Conservation (phyloP, 768 basidiomycete genomes). For the Auricularia heimuer region DNA sequence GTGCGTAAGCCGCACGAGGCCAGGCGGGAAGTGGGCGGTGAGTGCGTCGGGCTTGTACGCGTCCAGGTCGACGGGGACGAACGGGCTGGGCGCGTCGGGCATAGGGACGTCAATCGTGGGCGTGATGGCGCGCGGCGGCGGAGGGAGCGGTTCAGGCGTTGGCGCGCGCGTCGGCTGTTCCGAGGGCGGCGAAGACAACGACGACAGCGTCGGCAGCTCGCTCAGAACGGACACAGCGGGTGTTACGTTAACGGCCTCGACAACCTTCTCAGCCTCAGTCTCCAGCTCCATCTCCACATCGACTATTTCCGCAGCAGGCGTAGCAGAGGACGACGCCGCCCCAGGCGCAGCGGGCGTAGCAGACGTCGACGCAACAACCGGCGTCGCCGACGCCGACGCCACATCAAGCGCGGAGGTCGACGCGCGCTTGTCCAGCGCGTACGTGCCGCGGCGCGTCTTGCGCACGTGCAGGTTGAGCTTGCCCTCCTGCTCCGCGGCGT, state of each 20-base stretch:
- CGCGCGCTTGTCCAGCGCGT: slow-evolving; percentile 36
- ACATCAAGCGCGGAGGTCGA: neutral
- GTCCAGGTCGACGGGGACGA: neutral
- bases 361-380: neutral
- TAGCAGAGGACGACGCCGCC: too few species aligned
- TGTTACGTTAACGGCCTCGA: slow-evolving; percentile 35
- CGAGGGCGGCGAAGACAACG: slow-evolving; percentile 19
- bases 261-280: slow-evolving; percentile 39
- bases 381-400: neutral
- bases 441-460: slow-evolving; percentile 72
- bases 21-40: neutral
- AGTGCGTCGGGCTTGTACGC: neutral
- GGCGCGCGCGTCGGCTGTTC: slow-evolving; percentile 28
- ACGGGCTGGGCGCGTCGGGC: neutral
- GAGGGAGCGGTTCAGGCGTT: slow-evolving; percentile 32
- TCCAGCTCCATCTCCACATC: slow-evolving; percentile 48
- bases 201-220: slow-evolving; percentile 16
- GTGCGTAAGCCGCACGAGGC: neutral
- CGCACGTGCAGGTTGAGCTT: slow-evolving; percentile 65
- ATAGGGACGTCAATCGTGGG: slow-evolving; percentile 14
- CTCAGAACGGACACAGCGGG: slow-evolving; percentile 19
- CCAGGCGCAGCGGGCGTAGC: neutral
- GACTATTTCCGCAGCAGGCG: slow-evolving; percentile 21
- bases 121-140: slow-evolving; percentile 16
- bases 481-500: slow-evolving; percentile 18